Evolutionary conservation across 345 rosid species (phyloP).

Genomic region (Pugionium cornutum): DNA sequence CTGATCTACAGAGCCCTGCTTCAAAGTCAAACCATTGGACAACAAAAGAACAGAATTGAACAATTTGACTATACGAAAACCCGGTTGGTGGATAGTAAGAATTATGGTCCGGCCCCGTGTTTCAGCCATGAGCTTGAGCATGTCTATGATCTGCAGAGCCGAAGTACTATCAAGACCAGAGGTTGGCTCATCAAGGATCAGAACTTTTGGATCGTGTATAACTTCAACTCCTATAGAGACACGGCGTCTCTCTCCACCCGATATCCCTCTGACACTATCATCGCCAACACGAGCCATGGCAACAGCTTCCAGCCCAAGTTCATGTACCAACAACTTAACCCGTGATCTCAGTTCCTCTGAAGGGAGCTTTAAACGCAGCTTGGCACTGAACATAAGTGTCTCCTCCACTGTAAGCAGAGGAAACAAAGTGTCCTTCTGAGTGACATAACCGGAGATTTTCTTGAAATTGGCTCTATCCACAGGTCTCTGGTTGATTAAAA

Average conservation of each 20-base stretch:
- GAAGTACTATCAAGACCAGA: constrained; percentile 93
- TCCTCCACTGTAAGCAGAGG: constrained; percentile 94
- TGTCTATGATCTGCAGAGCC: constrained; percentile 76
- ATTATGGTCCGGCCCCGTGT: constrained; percentile 70
- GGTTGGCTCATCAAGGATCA: constrained; percentile 96
- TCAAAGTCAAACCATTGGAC: constrained; percentile 76
- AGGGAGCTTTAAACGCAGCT: constrained; percentile 71
- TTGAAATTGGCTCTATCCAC: constrained; percentile 62
- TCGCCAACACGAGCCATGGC: constrained; percentile 75
- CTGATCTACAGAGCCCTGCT: constrained; percentile 77
- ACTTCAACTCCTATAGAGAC: constrained; percentile 95
- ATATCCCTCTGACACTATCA: constrained; percentile 79
- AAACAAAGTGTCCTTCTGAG: constrained; percentile 84
- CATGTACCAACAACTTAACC: constrained; percentile 71
- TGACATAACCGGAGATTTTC: constrained; percentile 83
- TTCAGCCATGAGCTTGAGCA: constrained; percentile 94
- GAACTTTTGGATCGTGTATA: constrained; percentile 81
- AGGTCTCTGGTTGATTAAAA: constrained; percentile 62
- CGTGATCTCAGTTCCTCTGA: constrained; percentile 46
- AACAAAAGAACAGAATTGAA: constrained; percentile 74
- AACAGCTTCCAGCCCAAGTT: constrained; percentile 81
- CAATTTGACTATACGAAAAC: constrained; percentile 82
- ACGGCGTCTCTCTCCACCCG: constrained; percentile 95
- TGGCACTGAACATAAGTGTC: constrained; percentile 87
- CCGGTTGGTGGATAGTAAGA: constrained; percentile 89